Conservation (phyloP, 345 rosid species). For the Salix dunnii region DNA sequence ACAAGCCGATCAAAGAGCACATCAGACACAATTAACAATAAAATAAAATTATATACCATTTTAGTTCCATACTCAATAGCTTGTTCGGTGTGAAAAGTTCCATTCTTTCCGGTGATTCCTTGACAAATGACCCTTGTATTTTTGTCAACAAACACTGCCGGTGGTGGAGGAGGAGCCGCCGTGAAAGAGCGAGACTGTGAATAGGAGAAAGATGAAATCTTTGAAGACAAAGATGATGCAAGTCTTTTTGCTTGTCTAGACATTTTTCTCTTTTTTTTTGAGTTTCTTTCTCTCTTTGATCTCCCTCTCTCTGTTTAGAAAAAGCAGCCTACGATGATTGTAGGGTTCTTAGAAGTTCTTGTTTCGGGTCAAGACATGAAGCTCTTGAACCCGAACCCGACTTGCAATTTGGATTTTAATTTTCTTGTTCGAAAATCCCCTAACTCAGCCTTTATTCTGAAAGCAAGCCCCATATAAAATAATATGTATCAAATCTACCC, state of each 20-base stretch:
- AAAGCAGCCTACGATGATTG: not conserved
- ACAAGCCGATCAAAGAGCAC: not conserved
- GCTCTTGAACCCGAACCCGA: not conserved
- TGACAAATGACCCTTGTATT: constrained; percentile 88
- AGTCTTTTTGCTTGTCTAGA: constrained; percentile 4
- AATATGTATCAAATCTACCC: too few relatives aligned
- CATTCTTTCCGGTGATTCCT: constrained; percentile 94
- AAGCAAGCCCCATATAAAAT: too few relatives aligned
- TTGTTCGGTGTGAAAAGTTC: constrained; percentile 92
- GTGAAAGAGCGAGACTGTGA: constrained; percentile 45
- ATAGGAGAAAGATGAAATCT: constrained; percentile 18
- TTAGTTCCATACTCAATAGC: constrained; percentile 98
- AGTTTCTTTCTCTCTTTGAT: not conserved
- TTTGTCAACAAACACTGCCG: constrained; percentile 93
- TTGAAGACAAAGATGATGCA: not conserved
- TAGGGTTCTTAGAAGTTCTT: not conserved
- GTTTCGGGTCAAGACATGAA: not conserved
- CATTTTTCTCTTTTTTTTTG: not conserved
- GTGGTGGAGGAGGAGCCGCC: constrained; percentile 50
- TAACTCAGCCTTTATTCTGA: not conserved
- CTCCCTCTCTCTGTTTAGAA: not conserved
- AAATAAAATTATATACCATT: constrained; percentile 44
- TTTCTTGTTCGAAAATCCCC: not conserved
- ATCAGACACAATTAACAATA: not conserved
- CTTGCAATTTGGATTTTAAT: not conserved